Conservation (phyloP, 2,329 filamentous ascomycete genomes). For the Xylaria sp. region DNA sequence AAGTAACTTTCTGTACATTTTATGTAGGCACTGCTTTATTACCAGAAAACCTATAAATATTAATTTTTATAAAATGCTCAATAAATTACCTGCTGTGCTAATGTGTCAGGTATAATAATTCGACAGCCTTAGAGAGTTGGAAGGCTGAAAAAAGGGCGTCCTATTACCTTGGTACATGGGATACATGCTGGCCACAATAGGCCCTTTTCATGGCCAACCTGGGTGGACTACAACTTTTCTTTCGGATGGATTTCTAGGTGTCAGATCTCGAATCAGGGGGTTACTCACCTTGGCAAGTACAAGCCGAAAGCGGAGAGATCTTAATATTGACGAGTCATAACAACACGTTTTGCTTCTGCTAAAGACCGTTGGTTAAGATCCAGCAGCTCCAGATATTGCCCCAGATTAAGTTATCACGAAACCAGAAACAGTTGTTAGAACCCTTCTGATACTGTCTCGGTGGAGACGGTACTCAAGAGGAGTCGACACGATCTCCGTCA, state of each 20-base stretch:
- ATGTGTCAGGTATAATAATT: too few species aligned
- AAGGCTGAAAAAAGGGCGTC: too few species aligned
- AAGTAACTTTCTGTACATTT: too few species aligned
- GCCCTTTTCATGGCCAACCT: too few species aligned
- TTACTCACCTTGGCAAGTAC: background rate
- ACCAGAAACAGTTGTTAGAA: background rate
- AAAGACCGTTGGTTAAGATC: constrained; percentile 15
- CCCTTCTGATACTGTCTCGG: constrained; percentile 4
- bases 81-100: too few species aligned
- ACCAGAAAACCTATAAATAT: too few species aligned
- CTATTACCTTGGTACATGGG: too few species aligned
- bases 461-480: background rate
- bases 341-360: constrained; percentile 2
- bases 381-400: constrained; percentile 1
- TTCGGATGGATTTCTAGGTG: background rate
- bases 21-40: too few species aligned
- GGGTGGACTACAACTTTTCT: too few species aligned
- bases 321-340: background rate
- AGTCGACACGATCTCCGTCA: background rate
- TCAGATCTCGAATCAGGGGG: background rate
- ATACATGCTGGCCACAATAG: too few species aligned
- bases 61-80: too few species aligned
- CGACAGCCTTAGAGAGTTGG: too few species aligned
- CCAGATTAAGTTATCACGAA: constrained; percentile 33
- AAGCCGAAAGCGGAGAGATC: background rate